phyloP scores from a whole-genome alignment of 345 rosid genomes.

The Salix exigua region DNA sequence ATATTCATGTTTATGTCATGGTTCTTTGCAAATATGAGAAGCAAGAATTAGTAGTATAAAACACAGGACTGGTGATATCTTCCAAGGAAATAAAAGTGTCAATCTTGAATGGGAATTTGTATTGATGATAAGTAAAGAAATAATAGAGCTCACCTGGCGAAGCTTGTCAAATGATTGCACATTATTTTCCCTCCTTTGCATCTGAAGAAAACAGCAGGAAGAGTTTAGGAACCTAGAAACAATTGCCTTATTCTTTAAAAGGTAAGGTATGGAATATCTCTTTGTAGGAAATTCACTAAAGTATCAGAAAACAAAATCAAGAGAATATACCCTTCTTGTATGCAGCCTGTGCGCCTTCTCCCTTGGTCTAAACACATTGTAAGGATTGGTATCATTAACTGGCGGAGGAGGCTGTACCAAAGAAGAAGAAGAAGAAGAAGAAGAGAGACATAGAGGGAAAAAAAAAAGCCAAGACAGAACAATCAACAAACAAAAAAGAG shows the following conservation, averaged over 20 bases:
- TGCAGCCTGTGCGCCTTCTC: conserved; percentile 97
- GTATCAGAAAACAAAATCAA: neutral
- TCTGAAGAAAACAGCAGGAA: conserved; percentile 40
- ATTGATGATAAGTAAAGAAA: neutral
- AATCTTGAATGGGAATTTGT: neutral
- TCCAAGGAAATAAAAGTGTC: neutral
- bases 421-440: conserved; percentile 2
- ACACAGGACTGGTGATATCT: neutral
- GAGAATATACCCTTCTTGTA: conserved; percentile 71
- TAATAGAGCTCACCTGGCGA: conserved; percentile 65
- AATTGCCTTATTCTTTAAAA: neutral
- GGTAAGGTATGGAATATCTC: neutral
- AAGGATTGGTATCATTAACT: conserved; percentile 91
- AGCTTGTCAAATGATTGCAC: conserved; percentile 98
- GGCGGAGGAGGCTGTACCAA: conserved; percentile 89
- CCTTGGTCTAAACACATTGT: conserved; percentile 95
- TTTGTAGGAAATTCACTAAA: neutral
- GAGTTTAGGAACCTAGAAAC: conserved; percentile 6
- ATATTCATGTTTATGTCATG: neutral
- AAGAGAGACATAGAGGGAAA: conserved; percentile 13
- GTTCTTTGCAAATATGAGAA: neutral
- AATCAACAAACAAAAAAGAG: neutral
- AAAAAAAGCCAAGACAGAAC: neutral
- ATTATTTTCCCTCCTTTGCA: conserved; percentile 99
- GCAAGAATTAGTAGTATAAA: neutral